Percentiles rank a stretch among this genome's conserved stretches.
These are phyloP conservation scores for Buxus sempervirens DNA, from an alignment of 164 flowering plant genomes.

Conservation along the genomic window DNA sequence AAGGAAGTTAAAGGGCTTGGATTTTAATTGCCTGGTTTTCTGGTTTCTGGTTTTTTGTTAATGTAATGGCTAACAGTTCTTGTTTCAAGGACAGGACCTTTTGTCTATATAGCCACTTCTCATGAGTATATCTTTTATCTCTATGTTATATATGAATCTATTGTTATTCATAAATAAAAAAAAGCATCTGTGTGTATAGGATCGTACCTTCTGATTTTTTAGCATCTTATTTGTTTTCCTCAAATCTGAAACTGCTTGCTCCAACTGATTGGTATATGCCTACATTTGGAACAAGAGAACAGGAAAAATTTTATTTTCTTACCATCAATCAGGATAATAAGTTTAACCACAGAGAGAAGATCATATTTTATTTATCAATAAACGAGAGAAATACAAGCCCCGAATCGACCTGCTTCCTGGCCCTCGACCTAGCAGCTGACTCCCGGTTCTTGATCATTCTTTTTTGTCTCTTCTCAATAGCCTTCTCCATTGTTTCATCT, in stretches of 20 bases:
- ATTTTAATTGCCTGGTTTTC: too few species aligned
- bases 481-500: slow-evolving; percentile 31
- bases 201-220: slow-evolving; percentile 34
- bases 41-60: too few species aligned
- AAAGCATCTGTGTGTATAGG: not conserved
- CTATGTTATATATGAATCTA: too few species aligned
- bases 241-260: slow-evolving; percentile 26
- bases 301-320: not conserved
- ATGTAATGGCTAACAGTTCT: too few species aligned
- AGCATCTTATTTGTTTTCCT: slow-evolving; percentile 30
- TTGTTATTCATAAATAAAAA: too few species aligned
- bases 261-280: slow-evolving; percentile 43
- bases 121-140: too few species aligned
- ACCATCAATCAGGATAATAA: too few species aligned
- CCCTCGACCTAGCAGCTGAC: slow-evolving; percentile 67
- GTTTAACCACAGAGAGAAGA: not conserved
- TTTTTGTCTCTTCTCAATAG: slow-evolving; percentile 49
- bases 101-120: too few species aligned
- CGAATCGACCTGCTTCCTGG: slow-evolving; percentile 47
- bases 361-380: not conserved
- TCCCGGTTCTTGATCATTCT: slow-evolving; percentile 71
- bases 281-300: slow-evolving; percentile 5
- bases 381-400: not conserved
- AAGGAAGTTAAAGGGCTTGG: too few species aligned
- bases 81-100: too few species aligned